phyloP scores from a whole-genome alignment of 1,284 basidiomycete species.

The Albatrellus sp. region DNA sequence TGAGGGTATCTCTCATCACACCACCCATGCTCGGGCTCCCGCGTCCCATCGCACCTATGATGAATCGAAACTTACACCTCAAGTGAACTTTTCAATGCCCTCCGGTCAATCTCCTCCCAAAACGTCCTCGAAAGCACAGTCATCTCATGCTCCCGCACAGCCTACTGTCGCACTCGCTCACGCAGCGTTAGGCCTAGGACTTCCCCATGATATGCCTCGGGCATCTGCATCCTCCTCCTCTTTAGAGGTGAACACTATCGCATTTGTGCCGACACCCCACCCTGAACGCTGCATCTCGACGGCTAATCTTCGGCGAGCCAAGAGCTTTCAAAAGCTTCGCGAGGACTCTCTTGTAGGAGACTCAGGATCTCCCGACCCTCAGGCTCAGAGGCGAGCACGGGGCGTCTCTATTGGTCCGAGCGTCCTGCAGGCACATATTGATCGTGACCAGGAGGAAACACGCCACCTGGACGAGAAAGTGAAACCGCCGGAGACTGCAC shows the following conservation, averaged over 20 bases:
- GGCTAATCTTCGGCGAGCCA: constrained; percentile 25
- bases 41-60: not conserved
- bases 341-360: constrained; percentile 11
- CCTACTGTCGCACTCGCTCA: constrained; percentile 39
- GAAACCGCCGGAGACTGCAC: constrained; percentile 12
- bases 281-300: constrained; percentile 8
- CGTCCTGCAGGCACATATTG: constrained; percentile 17
- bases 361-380: constrained; percentile 14
- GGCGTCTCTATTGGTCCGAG: constrained; percentile 28
- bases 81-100: not conserved
- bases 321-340: constrained; percentile 32
- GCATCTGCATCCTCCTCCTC: constrained; percentile 27
- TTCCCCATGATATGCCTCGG: constrained; percentile 37
- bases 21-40: not conserved
- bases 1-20: constrained; percentile 3
- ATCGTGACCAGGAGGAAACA: too few species aligned
- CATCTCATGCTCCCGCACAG: constrained; percentile 12
- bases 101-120: constrained; percentile 10
- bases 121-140: constrained; percentile 2
- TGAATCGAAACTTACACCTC: not conserved
- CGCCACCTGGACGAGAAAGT: too few species aligned
- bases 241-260: constrained; percentile 28
- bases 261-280: constrained; percentile 18
- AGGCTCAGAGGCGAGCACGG: constrained; percentile 27
- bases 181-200: constrained; percentile 43